phyloP scores from a whole-genome alignment of 768 basidiomycete species.

The Mycena haematopus region DNA sequence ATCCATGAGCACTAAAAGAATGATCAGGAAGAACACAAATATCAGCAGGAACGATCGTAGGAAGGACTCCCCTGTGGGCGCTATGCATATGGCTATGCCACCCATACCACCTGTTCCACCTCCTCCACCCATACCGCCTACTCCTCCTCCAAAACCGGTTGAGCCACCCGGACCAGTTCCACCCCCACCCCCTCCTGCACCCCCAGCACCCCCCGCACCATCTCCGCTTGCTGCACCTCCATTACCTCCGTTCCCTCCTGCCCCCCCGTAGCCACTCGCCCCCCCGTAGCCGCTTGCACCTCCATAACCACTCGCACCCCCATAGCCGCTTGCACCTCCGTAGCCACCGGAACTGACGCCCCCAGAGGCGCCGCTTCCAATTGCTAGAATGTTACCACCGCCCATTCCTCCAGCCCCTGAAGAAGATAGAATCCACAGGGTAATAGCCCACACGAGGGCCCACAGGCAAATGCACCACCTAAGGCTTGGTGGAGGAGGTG shows the following conservation, averaged over 20 bases:
- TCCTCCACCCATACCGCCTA: no score
- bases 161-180: conserved; percentile 1
- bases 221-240: conserved; percentile 3
- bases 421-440: conserved; percentile 4
- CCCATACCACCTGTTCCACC: neutral
- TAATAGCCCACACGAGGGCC: conserved; percentile 3
- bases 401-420: no score
- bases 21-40: conserved; percentile 6
- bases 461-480: no score
- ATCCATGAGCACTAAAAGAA: neutral
- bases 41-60: neutral
- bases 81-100: neutral
- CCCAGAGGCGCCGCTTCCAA: no score
- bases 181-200: neutral
- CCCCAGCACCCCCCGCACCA: conserved; percentile 2
- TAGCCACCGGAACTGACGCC: no score
- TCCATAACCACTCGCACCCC: no score
- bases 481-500: no score
- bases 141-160: neutral
- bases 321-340: no score
- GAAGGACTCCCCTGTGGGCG: neutral
- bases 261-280: no score
- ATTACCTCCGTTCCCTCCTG: neutral
- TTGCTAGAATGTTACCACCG: no score
- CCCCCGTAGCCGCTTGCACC: no score